Evolutionary conservation across 2,329 filamentous ascomycete species (phyloP).

Genomic region (Metarhizium brunneum): DNA sequence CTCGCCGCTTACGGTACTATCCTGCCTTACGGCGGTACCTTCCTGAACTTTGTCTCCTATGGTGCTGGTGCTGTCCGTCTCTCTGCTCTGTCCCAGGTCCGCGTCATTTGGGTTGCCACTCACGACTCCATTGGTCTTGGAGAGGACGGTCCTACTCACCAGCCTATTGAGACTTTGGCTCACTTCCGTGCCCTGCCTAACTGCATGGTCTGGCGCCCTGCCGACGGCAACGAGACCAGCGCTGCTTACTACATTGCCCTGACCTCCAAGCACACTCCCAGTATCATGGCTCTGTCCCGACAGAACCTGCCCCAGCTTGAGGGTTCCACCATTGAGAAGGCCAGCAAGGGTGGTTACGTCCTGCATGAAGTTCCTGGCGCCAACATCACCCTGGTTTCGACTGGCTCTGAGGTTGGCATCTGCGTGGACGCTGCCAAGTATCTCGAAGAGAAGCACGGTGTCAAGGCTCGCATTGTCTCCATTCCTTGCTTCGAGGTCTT

Average conservation of each 20-base stretch:
- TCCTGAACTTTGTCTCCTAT: slow-evolving; percentile 99
- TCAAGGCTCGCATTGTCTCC: slow-evolving; percentile 87
- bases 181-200: slow-evolving; percentile 99
- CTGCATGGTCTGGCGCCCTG: slow-evolving; percentile 98
- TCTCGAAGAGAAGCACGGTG: slow-evolving; percentile 77
- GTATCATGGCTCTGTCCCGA: slow-evolving; percentile 87
- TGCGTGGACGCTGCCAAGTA: slow-evolving; percentile 87
- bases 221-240: slow-evolving; percentile 96
- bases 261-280: slow-evolving; percentile 81
- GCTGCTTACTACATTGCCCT: slow-evolving; percentile 95
- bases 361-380: slow-evolving; percentile 76
- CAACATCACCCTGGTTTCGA: slow-evolving; percentile 81
- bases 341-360: slow-evolving; percentile 92
- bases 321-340: slow-evolving; percentile 81
- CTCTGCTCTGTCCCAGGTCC: slow-evolving; percentile 82
- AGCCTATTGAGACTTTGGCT: slow-evolving; percentile 95
- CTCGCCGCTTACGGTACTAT: slow-evolving; percentile 90
- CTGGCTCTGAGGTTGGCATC: slow-evolving; percentile 92
- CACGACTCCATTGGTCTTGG: slow-evolving; percentile 99
- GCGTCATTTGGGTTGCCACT: slow-evolving; percentile 90
- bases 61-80: slow-evolving; percentile 91
- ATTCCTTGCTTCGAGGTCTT: slow-evolving; percentile 97
- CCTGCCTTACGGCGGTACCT: slow-evolving; percentile 89
- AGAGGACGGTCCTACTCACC: slow-evolving; percentile 96
- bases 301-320: slow-evolving; percentile 98